These are phyloP conservation scores for Vararia minispora DNA, from an alignment of 768 basidiomycete species.

Conservation along the genomic window DNA sequence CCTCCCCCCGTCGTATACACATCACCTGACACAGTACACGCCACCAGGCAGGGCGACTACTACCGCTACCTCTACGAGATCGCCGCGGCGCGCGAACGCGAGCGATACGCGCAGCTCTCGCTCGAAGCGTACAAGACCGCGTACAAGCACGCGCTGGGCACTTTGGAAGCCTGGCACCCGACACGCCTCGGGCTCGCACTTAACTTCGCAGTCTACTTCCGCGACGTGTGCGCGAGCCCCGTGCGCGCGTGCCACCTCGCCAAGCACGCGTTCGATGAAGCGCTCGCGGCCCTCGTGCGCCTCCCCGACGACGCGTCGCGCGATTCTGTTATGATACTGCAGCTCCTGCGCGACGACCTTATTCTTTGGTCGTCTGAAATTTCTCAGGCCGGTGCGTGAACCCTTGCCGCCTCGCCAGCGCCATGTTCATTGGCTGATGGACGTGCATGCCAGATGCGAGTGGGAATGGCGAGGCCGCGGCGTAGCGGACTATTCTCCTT, in stretches of 20 bases:
- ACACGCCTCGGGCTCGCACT: constrained; percentile 81
- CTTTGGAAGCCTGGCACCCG: constrained; percentile 71
- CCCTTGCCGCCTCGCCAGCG: not conserved
- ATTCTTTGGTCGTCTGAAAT: constrained; percentile 81
- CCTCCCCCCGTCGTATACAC: not conserved
- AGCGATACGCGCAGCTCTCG: constrained; percentile 60
- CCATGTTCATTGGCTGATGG: no score
- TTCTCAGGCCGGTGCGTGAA: constrained; percentile 25
- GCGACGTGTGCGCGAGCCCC: constrained; percentile 77
- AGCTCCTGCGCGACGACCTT: constrained; percentile 75
- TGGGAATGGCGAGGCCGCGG: no score
- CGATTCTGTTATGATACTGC: constrained; percentile 78
- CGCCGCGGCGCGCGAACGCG: constrained; percentile 58
- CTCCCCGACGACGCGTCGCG: constrained; percentile 39
- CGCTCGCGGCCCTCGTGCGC: constrained; percentile 37
- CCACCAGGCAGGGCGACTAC: constrained; percentile 73
- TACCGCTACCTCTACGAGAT: constrained; percentile 88
- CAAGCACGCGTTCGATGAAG: constrained; percentile 89
- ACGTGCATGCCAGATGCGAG: no score
- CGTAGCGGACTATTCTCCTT: no score
- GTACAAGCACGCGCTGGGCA: constrained; percentile 68
- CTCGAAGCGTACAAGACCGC: constrained; percentile 80
- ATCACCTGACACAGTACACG: constrained; percentile 2
- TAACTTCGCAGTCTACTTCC: constrained; percentile 93
- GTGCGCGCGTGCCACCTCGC: constrained; percentile 82